phyloP scores from a whole-genome alignment of 139 green algal genomes.

The Volvox reticuliferus region DNA sequence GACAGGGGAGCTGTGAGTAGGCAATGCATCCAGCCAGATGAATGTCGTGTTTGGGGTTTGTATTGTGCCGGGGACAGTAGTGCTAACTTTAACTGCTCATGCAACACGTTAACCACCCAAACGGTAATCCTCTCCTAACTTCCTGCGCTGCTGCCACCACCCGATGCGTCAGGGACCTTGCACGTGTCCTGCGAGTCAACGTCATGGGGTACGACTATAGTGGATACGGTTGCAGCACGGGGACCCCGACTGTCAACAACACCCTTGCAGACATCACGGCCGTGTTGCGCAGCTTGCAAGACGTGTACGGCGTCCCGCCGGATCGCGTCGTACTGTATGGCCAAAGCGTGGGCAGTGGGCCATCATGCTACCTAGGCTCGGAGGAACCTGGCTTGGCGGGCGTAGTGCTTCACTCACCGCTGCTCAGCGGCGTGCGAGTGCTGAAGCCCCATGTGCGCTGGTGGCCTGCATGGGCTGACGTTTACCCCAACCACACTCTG shows the following conservation, averaged over 20 bases:
- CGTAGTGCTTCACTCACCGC: slow-evolving; percentile 89
- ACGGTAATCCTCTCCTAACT: no score
- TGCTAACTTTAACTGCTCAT: no score
- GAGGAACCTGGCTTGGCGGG: slow-evolving; percentile 73
- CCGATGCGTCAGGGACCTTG: slow-evolving; percentile 66
- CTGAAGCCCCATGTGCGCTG: slow-evolving; percentile 82
- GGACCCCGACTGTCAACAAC: slow-evolving; percentile 65
- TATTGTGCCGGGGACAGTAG: no score
- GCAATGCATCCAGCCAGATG: no score
- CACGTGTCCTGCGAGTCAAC: slow-evolving; percentile 73
- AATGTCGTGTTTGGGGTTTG: no score
- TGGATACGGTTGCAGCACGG: slow-evolving; percentile 58
- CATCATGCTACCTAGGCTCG: slow-evolving; percentile 75
- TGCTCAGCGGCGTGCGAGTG: slow-evolving; percentile 91
- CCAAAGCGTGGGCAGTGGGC: slow-evolving; percentile 87
- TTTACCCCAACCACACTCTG: slow-evolving; percentile 87
- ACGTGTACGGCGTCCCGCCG: slow-evolving; percentile 46
- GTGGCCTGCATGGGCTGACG: slow-evolving; percentile 83
- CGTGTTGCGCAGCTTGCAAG: slow-evolving; percentile 61
- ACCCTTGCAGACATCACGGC: slow-evolving; percentile 78
- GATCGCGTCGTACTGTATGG: slow-evolving; percentile 87
- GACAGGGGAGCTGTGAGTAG: background rate
- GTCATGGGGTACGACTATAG: slow-evolving; percentile 90
- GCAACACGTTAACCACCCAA: no score
- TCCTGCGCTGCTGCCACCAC: no score